Conservation (phyloP, 768 basidiomycete species). For the Leccinum uliginosum region DNA sequence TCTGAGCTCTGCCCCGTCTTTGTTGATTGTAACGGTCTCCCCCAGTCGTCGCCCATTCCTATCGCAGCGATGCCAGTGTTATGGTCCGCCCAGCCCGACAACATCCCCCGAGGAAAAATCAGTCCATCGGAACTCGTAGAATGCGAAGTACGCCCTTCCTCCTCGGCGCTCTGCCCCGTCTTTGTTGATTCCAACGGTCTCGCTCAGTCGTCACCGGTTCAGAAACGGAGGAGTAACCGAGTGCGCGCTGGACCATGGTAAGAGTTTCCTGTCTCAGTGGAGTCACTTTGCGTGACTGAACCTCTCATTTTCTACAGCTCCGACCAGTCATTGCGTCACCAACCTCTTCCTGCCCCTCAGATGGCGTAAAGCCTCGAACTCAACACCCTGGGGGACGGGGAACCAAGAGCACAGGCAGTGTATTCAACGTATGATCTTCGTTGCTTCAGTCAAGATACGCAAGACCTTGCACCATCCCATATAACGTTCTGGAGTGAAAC, state of each 20-base stretch:
- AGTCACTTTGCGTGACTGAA: conserved; percentile 6
- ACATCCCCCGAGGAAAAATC: too few relatives aligned
- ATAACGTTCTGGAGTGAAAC: conserved; percentile 59
- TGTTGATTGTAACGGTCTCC: too few relatives aligned
- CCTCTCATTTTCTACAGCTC: conserved; percentile 58
- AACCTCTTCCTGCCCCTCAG: conserved; percentile 63
- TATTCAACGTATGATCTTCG: conserved; percentile 58
- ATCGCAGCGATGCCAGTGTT: too few relatives aligned
- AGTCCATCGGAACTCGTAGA: too few relatives aligned
- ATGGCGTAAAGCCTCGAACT: conserved; percentile 40
- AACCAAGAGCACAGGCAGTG: conserved; percentile 60
- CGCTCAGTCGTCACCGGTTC: too few relatives aligned
- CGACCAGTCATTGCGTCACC: conserved; percentile 75
- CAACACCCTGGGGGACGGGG: conserved; percentile 33
- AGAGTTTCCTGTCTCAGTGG: not conserved
- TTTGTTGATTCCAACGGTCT: too few relatives aligned
- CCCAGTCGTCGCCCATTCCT: too few relatives aligned
- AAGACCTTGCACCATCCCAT: conserved; percentile 57
- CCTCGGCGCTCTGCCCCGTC: too few relatives aligned
- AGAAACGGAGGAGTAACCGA: conserved; percentile 58
- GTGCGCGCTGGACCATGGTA: conserved; percentile 54
- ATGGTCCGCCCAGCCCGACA: too few relatives aligned
- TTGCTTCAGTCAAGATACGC: conserved; percentile 36
- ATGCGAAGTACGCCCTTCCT: too few relatives aligned
- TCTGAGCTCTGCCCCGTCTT: too few relatives aligned